Percentiles rank a stretch among this genome's conserved stretches.
Evolutionary conservation across 1,284 basidiomycete genomes (phyloP).

Genomic region (Bjerkandera adusta): DNA sequence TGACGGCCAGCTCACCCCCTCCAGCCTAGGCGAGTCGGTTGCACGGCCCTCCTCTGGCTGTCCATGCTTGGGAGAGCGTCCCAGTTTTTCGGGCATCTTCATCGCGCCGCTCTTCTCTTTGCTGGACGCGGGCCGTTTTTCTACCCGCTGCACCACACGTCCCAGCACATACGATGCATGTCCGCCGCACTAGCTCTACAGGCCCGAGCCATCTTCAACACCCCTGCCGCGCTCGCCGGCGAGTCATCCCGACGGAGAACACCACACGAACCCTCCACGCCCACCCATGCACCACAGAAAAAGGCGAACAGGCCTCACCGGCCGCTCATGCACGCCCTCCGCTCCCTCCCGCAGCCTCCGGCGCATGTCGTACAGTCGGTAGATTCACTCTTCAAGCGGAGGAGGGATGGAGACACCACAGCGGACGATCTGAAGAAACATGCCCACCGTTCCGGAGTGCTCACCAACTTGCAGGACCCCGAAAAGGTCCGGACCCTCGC

Average conservation of each 20-base stretch:
- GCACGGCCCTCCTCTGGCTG: slow-evolving; percentile 46
- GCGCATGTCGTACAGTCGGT: slow-evolving; percentile 11
- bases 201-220: slow-evolving; percentile 9
- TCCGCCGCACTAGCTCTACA: slow-evolving; percentile 12
- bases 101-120: slow-evolving; percentile 34
- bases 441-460: slow-evolving; percentile 18
- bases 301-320: background rate
- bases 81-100: slow-evolving; percentile 52
- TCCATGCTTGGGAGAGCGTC: slow-evolving; percentile 69
- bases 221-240: background rate
- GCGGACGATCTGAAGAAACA: slow-evolving; percentile 1
- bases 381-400: slow-evolving; percentile 11
- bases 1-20: slow-evolving; percentile 6
- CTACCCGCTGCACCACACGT: background rate
- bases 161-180: slow-evolving; percentile 10
- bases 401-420: slow-evolving; percentile 3
- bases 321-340: slow-evolving; percentile 1
- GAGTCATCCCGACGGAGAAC: background rate
- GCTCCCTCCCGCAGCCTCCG: slow-evolving; percentile 6
- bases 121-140: slow-evolving; percentile 6
- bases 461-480: slow-evolving; percentile 33
- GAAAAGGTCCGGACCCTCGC: slow-evolving; percentile 42
- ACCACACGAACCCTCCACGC: background rate
- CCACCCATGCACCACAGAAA: no score
- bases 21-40: slow-evolving; percentile 31